A percentile compares a stretch with the other conserved stretches of the same genome.
Evolutionary conservation across 1,284 basidiomycete genomes (phyloP).

Genomic region (Trametes versicolor): DNA sequence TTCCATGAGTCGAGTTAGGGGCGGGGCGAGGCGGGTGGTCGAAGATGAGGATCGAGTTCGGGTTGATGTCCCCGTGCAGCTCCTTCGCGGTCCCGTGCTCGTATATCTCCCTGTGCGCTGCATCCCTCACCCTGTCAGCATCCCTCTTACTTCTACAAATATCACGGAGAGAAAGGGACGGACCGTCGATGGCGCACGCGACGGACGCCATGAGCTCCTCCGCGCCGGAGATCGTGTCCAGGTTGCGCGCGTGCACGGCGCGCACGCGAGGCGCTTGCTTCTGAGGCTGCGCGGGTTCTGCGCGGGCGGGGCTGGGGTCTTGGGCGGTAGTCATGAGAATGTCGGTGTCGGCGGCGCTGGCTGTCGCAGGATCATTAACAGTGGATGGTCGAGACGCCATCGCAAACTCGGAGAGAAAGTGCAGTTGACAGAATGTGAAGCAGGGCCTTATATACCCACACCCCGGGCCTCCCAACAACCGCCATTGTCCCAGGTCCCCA

Average conservation of each 20-base stretch:
- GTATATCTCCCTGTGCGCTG: constrained; percentile 9
- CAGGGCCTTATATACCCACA: not conserved
- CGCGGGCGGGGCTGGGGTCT: too few relatives aligned
- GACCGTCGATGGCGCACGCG: not conserved
- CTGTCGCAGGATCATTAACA: too few relatives aligned
- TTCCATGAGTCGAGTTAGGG: too few relatives aligned
- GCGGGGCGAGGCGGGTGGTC: not conserved
- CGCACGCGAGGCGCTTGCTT: not conserved
- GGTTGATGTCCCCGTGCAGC: constrained; percentile 13
- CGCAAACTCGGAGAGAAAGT: too few relatives aligned
- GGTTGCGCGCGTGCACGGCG: not conserved
- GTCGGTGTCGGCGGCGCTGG: too few relatives aligned
- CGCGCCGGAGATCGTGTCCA: not conserved
- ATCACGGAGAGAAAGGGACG: not conserved
- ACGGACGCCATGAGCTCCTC: not conserved
- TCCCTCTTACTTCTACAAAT: not conserved
- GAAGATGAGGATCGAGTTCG: constrained; percentile 10
- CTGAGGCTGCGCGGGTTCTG: not conserved
- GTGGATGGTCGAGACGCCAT: too few relatives aligned
- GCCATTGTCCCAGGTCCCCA: too few relatives aligned
- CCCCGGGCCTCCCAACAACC: too few relatives aligned
- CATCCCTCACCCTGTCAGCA: not conserved
- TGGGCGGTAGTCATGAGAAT: too few relatives aligned
- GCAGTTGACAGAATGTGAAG: too few relatives aligned
- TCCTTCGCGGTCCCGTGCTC: not conserved